Evolutionary conservation across 2,329 filamentous ascomycete genomes (phyloP).

Genomic region (Dactylonectria estremocensis): DNA sequence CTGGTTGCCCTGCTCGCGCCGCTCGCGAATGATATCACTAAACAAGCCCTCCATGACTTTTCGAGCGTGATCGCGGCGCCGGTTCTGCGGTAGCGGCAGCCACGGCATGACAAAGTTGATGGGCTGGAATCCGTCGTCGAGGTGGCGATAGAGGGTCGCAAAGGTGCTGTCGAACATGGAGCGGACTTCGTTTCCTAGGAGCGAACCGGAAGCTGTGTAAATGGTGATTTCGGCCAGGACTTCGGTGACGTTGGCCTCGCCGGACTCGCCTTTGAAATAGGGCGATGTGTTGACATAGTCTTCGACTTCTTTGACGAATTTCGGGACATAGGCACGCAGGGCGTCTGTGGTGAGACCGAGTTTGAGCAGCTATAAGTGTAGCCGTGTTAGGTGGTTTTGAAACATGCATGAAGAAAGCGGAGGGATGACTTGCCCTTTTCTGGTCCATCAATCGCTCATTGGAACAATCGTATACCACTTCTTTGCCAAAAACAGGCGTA

Average conservation of each 20-base stretch:
- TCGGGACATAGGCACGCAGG: slow-evolving; percentile 80
- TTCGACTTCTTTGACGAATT: slow-evolving; percentile 82
- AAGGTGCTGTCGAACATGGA: slow-evolving; percentile 84
- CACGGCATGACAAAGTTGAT: slow-evolving; percentile 92
- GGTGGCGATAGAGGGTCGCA: slow-evolving; percentile 86
- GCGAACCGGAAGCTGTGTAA: slow-evolving; percentile 88
- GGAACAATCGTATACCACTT: slow-evolving; percentile 91
- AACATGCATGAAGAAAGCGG: accelerated
- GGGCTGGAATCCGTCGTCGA: slow-evolving; percentile 90
- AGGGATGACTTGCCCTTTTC: slow-evolving; percentile 78
- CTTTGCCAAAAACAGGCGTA: slow-evolving; percentile 81
- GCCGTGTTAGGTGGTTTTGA: not conserved
- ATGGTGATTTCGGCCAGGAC: slow-evolving; percentile 89
- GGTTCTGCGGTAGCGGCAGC: slow-evolving; percentile 88
- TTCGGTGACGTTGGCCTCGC: slow-evolving; percentile 79
- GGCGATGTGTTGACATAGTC: slow-evolving; percentile 78
- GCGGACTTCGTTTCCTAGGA: slow-evolving; percentile 88
- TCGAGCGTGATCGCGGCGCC: slow-evolving; percentile 83
- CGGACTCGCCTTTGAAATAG: slow-evolving; percentile 76
- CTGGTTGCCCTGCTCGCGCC: slow-evolving; percentile 68
- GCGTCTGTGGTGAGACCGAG: slow-evolving; percentile 81
- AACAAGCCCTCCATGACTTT: slow-evolving; percentile 85
- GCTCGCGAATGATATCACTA: slow-evolving; percentile 82
- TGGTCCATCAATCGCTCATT: slow-evolving; percentile 95
- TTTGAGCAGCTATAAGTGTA: slow-evolving; percentile 76